phyloP scores from a whole-genome alignment of 371 early-diverging fungal genomes.

The Mucor ambiguus region DNA sequence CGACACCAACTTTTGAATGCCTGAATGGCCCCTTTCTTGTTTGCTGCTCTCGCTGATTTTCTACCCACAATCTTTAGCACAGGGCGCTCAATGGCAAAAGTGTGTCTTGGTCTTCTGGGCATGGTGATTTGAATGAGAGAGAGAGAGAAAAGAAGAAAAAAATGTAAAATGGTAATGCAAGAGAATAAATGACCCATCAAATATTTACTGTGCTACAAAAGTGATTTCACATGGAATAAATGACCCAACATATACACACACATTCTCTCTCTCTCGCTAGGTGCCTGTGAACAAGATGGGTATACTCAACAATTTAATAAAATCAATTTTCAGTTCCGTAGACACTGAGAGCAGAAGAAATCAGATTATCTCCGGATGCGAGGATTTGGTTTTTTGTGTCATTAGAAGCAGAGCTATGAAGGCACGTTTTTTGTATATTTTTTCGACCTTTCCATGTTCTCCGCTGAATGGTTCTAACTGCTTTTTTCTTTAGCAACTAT shows the following conservation, averaged over 20 bases:
- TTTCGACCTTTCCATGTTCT: background rate
- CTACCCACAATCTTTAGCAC: background rate
- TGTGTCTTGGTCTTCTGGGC: background rate
- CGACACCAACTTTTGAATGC: background rate
- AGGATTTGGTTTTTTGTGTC: background rate
- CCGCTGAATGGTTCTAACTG: slow-evolving; percentile 2
- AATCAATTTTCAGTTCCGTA: background rate
- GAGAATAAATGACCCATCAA: background rate
- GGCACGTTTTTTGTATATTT: background rate
- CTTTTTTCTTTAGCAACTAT: background rate
- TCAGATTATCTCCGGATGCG: background rate
- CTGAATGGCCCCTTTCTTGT: background rate
- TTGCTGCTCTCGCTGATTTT: background rate
- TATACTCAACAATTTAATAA: background rate
- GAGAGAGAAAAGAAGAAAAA: background rate
- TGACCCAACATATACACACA: background rate
- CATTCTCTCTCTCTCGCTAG: too few species aligned
- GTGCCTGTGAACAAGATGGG: too few species aligned
- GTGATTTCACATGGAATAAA: background rate
- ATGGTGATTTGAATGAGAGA: background rate
- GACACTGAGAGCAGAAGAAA: background rate
- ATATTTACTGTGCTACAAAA: background rate
- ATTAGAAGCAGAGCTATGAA: background rate
- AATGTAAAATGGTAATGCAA: background rate
- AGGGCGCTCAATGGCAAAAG: background rate